Evolutionary conservation across 2,329 filamentous ascomycete species (phyloP).

Genomic region (Xylaria sp.): DNA sequence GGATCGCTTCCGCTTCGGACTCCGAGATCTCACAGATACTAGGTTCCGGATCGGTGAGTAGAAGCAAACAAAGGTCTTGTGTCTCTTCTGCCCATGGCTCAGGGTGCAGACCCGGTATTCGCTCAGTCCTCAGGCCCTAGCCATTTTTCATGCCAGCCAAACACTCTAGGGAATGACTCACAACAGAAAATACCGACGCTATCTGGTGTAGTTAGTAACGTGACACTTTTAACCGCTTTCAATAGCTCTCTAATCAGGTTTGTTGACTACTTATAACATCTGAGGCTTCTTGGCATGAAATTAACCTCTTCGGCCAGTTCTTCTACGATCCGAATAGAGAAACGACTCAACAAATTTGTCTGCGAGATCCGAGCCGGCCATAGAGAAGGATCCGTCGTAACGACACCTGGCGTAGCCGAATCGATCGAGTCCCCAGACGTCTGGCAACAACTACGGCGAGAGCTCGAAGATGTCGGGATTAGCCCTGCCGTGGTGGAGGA

Average conservation of each 20-base stretch:
- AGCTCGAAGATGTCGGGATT: conserved; percentile 47
- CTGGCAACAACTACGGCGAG: conserved; percentile 42
- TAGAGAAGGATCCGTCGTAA: background rate
- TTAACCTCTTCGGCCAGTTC: background rate
- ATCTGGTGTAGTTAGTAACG: background rate
- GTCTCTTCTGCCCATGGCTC: background rate
- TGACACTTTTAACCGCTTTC: background rate
- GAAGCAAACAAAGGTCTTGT: background rate
- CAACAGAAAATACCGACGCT: background rate
- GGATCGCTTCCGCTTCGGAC: no score
- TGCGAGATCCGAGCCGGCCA: background rate
- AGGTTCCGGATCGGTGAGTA: background rate
- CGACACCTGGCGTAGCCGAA: conserved; percentile 20
- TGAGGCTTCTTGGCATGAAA: background rate
- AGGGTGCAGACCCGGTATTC: background rate
- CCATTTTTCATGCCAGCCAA: background rate
- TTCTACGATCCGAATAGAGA: background rate
- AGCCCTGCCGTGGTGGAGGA: conserved; percentile 42
- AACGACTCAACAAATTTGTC: background rate
- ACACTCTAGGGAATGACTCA: background rate
- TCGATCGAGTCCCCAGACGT: conserved; percentile 43
- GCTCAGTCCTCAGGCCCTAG: background rate
- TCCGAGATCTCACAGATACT: background rate
- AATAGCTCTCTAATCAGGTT: background rate
- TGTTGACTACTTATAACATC: background rate